These are phyloP conservation scores for Reticulascus tulasneorum DNA, from an alignment of 2,329 filamentous ascomycete species.

Conservation along the genomic window DNA sequence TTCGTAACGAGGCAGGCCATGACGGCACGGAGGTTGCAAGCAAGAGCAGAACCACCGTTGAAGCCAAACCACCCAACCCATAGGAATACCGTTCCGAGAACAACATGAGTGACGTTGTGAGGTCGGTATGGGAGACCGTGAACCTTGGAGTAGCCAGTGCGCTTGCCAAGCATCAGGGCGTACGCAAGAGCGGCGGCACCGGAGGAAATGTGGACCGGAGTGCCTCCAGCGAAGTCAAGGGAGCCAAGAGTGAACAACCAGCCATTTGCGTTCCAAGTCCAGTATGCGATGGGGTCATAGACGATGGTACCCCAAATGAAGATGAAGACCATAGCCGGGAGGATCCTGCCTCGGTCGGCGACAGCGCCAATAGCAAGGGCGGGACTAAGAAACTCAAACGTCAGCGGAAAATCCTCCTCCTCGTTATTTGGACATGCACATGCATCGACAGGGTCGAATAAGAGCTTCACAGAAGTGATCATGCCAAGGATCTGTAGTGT, in stretches of 20 bases:
- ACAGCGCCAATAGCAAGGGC: conserved; percentile 58
- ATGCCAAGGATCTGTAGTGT: neutral
- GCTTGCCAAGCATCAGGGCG: conserved; percentile 69
- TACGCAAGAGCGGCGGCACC: conserved; percentile 70
- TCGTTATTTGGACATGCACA: no score
- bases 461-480: neutral
- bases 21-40: conserved; percentile 79
- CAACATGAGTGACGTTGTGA: conserved; percentile 71
- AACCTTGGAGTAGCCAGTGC: conserved; percentile 56
- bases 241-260: conserved; percentile 67
- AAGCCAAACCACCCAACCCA: conserved; percentile 98
- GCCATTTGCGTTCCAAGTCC: conserved; percentile 72
- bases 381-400: conserved; percentile 39
- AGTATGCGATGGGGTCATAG: conserved; percentile 71
- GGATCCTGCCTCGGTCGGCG: conserved; percentile 57
- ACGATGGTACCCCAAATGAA: conserved; percentile 70
- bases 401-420: conserved; percentile 10
- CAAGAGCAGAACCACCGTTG: conserved; percentile 80
- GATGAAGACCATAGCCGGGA: conserved; percentile 61
- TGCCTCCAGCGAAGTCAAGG: conserved; percentile 72
- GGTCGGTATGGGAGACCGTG: conserved; percentile 63
- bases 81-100: conserved; percentile 69
- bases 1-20: conserved; percentile 91
- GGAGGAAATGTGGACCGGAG: conserved; percentile 71
- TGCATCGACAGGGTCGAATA: neutral